Base-by-base conservation (phyloP, 805 yeast genomes). In the Komagataella ulmi region DNA sequence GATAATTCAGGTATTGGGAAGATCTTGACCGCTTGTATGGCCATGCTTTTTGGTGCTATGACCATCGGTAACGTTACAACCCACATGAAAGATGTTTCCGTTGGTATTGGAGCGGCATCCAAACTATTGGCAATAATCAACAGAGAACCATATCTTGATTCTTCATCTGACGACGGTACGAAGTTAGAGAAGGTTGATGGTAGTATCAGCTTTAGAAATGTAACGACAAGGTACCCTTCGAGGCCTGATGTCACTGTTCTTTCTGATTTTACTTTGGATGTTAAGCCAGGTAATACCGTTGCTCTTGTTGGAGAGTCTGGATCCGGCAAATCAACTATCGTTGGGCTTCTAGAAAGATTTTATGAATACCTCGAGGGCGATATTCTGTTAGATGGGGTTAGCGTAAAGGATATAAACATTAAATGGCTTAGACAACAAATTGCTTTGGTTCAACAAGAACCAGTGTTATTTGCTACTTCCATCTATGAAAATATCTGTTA, bases 221-320 rank as follows among this genome's bases (percentile, higher is more conserved):
- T 81, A 2, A 57, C 56, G 2, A 87, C 84, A 63, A 52, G 70
- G 0, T 83, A 83, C 57, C 54, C 59, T 3, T 17, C 23, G n/a
- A 18, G 46, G 6, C 46, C 23, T 4, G 52, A 52, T 2, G 58
- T 18, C 2, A 21, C 40, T 5, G 67, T 76, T 3, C 69, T 84
- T 36, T 63, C 67, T 1, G 58, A 72, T 36, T 57, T 85, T 5
- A 63, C 65, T 8, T 66, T 84, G 40, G 47, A 53, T 0, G 61
- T 90, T 1, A 24, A 59, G 0, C 58, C 66, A 7, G 76, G 78
- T 17, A 77, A 79, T 52, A 69, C 77, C 0, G 69, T 85, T 17
- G 93, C 87, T 0, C 64, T 93, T 1, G 78, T 83, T 2, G 99
- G 99, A 1, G 80, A 77, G 44, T 87, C 97, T 2, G 99, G 99